These are phyloP conservation scores for Trichoderma parareesei DNA, from an alignment of 495 filamentous ascomycete genomes.

Conservation along the genomic window DNA sequence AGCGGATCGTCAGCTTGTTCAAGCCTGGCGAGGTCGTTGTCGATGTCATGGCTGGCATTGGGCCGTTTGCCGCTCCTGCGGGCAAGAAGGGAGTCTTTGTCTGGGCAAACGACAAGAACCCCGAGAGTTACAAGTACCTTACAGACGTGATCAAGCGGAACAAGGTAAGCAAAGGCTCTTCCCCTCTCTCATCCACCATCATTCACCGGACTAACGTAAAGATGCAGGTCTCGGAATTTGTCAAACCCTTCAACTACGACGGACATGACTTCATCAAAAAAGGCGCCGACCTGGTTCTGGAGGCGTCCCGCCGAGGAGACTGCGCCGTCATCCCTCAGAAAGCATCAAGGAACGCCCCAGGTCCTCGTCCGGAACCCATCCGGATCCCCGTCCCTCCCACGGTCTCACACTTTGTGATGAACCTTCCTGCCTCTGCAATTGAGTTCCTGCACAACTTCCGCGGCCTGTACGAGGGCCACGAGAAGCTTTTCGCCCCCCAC, in stretches of 20 bases:
- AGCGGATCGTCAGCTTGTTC: slow-evolving; percentile 70
- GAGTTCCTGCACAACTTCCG: slow-evolving; percentile 79
- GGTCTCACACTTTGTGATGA: slow-evolving; percentile 92
- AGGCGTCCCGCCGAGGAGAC: slow-evolving; percentile 39
- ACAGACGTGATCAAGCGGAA: slow-evolving; percentile 62
- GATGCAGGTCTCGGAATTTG: slow-evolving; percentile 57
- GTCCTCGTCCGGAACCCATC: slow-evolving; percentile 28
- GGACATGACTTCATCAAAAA: slow-evolving; percentile 70
- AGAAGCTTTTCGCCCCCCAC: slow-evolving; percentile 55
- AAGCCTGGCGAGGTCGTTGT: slow-evolving; percentile 77
- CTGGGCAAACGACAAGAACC: slow-evolving; percentile 96
- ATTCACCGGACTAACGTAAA: not conserved
- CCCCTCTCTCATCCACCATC: not conserved
- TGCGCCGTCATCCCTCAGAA: slow-evolving; percentile 34
- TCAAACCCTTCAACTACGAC: slow-evolving; percentile 71
- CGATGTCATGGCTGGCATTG: slow-evolving; percentile 97
- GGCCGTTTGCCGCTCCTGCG: slow-evolving; percentile 89
- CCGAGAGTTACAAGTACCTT: slow-evolving; percentile 69
- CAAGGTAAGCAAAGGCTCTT: slow-evolving; percentile 44
- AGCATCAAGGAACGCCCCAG: slow-evolving; percentile 23
- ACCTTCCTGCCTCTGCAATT: slow-evolving; percentile 82
- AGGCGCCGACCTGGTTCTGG: slow-evolving; percentile 55
- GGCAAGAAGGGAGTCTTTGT: slow-evolving; percentile 87
- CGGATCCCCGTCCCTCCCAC: slow-evolving; percentile 52
- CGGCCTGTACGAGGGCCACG: slow-evolving; percentile 66